Evolutionary conservation across 108 stramenopile species (phyloP).

Genomic region (Discostella stelligeroides): DNA sequence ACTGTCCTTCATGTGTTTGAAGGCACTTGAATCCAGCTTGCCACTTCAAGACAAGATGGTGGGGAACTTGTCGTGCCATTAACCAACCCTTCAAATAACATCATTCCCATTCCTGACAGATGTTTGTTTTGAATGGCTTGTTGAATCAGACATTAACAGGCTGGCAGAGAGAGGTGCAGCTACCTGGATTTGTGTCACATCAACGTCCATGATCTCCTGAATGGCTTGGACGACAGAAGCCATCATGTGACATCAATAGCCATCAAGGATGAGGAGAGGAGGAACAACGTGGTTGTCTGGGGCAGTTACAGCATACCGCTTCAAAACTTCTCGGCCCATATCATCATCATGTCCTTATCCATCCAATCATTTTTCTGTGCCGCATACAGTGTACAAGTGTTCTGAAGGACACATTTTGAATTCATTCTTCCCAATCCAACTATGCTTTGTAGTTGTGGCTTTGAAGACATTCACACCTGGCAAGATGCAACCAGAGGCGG

Average conservation of each 20-base stretch:
- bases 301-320: not conserved
- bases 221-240: not conserved
- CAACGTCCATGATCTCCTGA: not conserved
- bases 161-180: too few species aligned
- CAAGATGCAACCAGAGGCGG: not conserved
- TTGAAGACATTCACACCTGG: not conserved
- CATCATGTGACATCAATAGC: not conserved
- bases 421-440: not conserved
- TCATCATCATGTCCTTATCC: not conserved
- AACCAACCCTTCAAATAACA: too few species aligned
- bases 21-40: too few species aligned
- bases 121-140: not conserved
- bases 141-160: too few species aligned
- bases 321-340: not conserved
- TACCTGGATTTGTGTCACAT: not conserved
- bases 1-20: too few species aligned
- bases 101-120: not conserved
- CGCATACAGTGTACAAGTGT: not conserved
- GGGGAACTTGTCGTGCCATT: too few species aligned
- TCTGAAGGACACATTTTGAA: not conserved
- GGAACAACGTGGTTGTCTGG: not conserved
- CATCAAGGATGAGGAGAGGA: not conserved
- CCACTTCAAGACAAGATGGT: too few species aligned
- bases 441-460: not conserved
- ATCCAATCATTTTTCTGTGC: not conserved